Conservation (phyloP, 306 rosid genomes). For the Morella rubra region DNA sequence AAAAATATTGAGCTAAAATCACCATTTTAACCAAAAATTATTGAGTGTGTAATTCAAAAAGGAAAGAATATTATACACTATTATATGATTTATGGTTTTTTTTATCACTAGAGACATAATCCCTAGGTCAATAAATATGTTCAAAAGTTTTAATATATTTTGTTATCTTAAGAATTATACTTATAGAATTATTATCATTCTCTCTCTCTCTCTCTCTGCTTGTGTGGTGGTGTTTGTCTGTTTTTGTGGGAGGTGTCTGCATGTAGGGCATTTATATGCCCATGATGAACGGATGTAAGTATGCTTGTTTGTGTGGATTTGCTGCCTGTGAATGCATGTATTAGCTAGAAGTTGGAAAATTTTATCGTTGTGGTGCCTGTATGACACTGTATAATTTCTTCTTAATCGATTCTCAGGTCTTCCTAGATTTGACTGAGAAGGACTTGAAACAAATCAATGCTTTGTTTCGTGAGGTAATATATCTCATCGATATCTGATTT, state of each 20-base stretch:
- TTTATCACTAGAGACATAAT: too few species aligned
- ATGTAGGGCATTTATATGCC: too few species aligned
- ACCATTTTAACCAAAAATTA: too few species aligned
- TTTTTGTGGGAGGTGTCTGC: neutral
- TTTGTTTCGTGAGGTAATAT: slow-evolving; percentile 79
- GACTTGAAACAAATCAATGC: slow-evolving; percentile 82
- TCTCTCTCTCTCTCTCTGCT: neutral
- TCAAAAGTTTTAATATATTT: too few species aligned
- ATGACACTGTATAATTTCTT: slow-evolving; percentile 20
- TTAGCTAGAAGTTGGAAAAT: slow-evolving; percentile 12
- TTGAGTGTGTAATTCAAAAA: too few species aligned
- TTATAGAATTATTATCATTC: too few species aligned
- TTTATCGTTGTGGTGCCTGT: slow-evolving; percentile 5
- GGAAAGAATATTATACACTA: too few species aligned
- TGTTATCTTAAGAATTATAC: too few species aligned
- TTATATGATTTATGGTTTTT: too few species aligned
- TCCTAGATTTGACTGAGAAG: slow-evolving; percentile 84
- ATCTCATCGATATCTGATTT: neutral
- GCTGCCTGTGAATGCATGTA: slow-evolving; percentile 2
- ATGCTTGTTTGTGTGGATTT: neutral
- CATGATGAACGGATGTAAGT: neutral
- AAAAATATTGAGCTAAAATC: too few species aligned
- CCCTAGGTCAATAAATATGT: too few species aligned
- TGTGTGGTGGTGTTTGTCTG: neutral
- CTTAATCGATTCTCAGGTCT: slow-evolving; percentile 55